These are phyloP conservation scores for Terana coerulea DNA, from an alignment of 768 basidiomycete genomes.

Conservation along the genomic window DNA sequence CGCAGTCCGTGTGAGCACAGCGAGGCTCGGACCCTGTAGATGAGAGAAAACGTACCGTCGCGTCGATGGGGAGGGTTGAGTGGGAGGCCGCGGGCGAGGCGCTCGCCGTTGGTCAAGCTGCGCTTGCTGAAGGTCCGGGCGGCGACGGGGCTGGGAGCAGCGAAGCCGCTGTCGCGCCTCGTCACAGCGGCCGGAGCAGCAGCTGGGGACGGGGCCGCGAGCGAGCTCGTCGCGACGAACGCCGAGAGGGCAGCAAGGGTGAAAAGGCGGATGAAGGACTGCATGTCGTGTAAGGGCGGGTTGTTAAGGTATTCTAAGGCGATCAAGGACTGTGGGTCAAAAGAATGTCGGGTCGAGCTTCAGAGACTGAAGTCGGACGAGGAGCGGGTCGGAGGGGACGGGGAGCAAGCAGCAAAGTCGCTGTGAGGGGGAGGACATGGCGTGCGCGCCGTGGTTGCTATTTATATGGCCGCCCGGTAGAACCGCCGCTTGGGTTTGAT, in stretches of 20 bases:
- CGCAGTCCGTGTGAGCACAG: neutral
- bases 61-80: conserved; percentile 1
- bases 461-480: conserved; percentile 3
- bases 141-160: neutral
- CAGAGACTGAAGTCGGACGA: conserved; percentile 1
- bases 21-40: neutral
- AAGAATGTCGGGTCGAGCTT: conserved; percentile 2
- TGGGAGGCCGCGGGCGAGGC: conserved; percentile 5
- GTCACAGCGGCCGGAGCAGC: neutral
- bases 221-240: conserved; percentile 2
- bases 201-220: neutral
- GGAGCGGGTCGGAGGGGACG: neutral
- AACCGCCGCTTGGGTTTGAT: conserved; percentile 4
- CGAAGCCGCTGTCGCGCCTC: neutral
- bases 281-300: conserved; percentile 2
- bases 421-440: neutral
- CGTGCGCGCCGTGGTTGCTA: too few relatives aligned
- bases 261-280: conserved; percentile 6
- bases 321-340: conserved; percentile 8
- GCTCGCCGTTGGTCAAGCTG: conserved; percentile 5
- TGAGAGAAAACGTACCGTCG: neutral
- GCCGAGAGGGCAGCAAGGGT: conserved; percentile 1
- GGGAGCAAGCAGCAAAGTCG: neutral
- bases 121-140: neutral
- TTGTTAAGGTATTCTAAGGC: too few relatives aligned